Evolutionary conservation across 192 early-diverging fungal species (phyloP).

Genomic region (Entomortierella chlamydospora): DNA sequence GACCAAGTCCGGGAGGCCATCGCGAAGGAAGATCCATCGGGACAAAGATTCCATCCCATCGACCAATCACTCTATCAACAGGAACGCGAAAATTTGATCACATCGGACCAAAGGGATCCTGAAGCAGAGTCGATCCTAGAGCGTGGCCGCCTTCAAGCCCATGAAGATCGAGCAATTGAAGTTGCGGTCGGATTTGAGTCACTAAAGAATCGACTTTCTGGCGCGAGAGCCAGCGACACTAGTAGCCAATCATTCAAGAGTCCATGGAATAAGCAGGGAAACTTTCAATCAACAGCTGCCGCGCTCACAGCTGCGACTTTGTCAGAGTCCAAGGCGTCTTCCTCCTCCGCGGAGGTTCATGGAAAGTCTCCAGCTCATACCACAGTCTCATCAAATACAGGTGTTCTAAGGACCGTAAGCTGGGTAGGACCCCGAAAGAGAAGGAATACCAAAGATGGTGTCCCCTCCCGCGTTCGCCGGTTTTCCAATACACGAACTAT

Average conservation of each 20-base stretch:
- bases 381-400: background rate
- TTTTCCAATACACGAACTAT: slow-evolving; percentile 11
- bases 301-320: background rate
- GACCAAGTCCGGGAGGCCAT: slow-evolving; percentile 42
- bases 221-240: background rate
- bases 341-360: background rate
- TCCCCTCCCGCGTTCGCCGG: slow-evolving; percentile 9
- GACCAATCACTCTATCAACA: background rate
- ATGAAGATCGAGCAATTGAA: slow-evolving; percentile 41
- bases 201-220: slow-evolving; percentile 18
- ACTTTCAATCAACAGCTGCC: slow-evolving; percentile 1
- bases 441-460: slow-evolving; percentile 6
- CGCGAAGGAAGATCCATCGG: slow-evolving; percentile 1
- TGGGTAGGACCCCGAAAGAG: slow-evolving; percentile 29
- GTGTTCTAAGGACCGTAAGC: slow-evolving; percentile 1
- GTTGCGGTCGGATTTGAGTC: slow-evolving; percentile 41
- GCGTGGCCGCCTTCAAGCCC: slow-evolving; percentile 5
- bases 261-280: slow-evolving; percentile 9
- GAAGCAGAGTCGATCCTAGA: background rate
- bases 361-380: background rate
- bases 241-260: background rate
- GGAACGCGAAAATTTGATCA: background rate
- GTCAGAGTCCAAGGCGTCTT: background rate
- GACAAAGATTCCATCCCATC: background rate
- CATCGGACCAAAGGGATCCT: background rate